Evolutionary conservation across 192 early-diverging fungal species (phyloP), one percentile per base, ranked within the genome.

Genomic region (Chytriomyces hyalinus): DNA sequence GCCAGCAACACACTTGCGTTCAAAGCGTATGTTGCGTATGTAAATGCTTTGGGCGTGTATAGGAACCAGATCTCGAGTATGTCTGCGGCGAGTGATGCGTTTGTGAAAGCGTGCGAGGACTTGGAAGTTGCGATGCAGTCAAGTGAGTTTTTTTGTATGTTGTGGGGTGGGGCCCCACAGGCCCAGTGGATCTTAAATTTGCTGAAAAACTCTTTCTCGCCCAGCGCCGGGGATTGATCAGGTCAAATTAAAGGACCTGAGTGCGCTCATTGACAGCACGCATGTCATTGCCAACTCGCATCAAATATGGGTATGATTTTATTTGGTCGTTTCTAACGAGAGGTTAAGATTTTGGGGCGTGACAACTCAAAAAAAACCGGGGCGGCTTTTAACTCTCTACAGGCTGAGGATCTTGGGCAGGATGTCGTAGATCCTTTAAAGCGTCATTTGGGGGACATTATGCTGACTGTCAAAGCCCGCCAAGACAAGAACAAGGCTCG

Each of bases 231-330:
- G 24, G 13, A 9, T 61, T 0, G 28, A 50, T 20, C 17, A 49
- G n/a, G 22, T 20, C 4, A 5, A 24, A 17, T 73, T 88, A 17
- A 74, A 76, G 5, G 85, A 88, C 70, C 80, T 88, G 47, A 84
- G 87, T 73, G 85, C 87, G 70, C 67, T 89, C 20, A 86, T 89
- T 48, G 88, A 89, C 75, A 80, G 72, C 61, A 82, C 86, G 15
- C 86, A 86, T 49, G 69, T 89, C 49, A 75, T 89, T 51, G 80
- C 83, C 11, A 89, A 89, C 69, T 73, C 88, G 0, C 82, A 87
- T 60, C 84, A 87, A 63, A 83, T 80, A n/a, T 87, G 83, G 82
- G 85, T 84, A 72, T 15, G 80, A 51, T 70, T 49, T 69, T 43
- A 6, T 46, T 36, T n/a, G 15, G 9, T 75, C n/a, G 28, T 28